These are phyloP conservation scores for Triticum turgidum DNA, from an alignment of 176 grass and related monocot genomes.

Conservation along the genomic window DNA sequence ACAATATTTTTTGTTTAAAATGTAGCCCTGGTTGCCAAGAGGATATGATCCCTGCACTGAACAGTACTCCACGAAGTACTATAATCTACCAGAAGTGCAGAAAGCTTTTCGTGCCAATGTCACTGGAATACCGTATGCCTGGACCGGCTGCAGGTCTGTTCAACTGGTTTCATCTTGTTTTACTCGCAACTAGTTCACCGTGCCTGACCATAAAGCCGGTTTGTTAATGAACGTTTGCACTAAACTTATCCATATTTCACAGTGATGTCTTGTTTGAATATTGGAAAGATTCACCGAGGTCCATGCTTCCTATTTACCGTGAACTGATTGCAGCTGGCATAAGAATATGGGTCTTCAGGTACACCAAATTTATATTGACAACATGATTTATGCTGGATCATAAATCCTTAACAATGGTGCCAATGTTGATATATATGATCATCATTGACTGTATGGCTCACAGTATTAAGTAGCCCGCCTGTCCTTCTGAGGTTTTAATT, in stretches of 20 bases:
- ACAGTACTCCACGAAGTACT: slow-evolving; percentile 67
- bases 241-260: slow-evolving; percentile 16
- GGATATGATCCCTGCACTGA: slow-evolving; percentile 95
- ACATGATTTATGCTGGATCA: not conserved
- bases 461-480: not conserved
- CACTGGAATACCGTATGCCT: slow-evolving; percentile 66
- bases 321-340: slow-evolving; percentile 69
- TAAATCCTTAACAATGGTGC: not conserved
- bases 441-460: not conserved
- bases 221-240: not conserved
- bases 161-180: slow-evolving; percentile 19
- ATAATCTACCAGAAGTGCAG: slow-evolving; percentile 79
- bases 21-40: slow-evolving; percentile 79
- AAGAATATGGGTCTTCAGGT: slow-evolving; percentile 92
- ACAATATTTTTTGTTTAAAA: slow-evolving; percentile 18
- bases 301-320: slow-evolving; percentile 76
- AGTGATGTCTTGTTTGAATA: slow-evolving; percentile 43
- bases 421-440: not conserved
- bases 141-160: slow-evolving; percentile 72
- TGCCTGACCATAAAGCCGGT: not conserved
- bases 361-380: not conserved
- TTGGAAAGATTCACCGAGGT: slow-evolving; percentile 76
- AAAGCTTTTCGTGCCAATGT: slow-evolving; percentile 83
- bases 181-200: not conserved
- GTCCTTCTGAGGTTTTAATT: not conserved